phyloP scores from a whole-genome alignment of 257 asterid species.

The Ehretia macrophylla region DNA sequence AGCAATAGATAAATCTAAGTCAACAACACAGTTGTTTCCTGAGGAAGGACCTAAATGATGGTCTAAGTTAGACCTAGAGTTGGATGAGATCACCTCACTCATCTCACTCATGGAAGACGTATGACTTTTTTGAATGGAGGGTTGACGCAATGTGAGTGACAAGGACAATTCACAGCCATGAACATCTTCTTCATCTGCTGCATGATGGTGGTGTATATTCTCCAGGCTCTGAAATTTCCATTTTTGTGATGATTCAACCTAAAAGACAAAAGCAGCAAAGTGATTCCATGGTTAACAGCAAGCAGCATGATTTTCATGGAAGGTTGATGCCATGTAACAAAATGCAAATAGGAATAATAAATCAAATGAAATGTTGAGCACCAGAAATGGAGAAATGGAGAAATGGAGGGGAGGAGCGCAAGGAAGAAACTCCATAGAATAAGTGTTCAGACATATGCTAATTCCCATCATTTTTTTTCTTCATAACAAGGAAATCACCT shows the following conservation, averaged over 20 bases:
- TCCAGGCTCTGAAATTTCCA: slow-evolving; percentile 17
- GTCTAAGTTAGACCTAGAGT: slow-evolving; percentile 7
- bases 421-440: no score
- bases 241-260: not conserved
- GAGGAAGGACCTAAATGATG: slow-evolving; percentile 19
- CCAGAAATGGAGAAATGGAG: no score
- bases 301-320: slow-evolving; percentile 9
- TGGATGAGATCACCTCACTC: slow-evolving; percentile 44
- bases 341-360: no score
- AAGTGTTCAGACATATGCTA: no score
- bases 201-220: not conserved
- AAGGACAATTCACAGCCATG: slow-evolving; percentile 52
- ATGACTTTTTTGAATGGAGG: slow-evolving; percentile 35
- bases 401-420: no score
- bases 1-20: slow-evolving; percentile 66
- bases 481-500: no score
- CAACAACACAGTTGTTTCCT: slow-evolving; percentile 18
- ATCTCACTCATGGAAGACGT: slow-evolving; percentile 52
- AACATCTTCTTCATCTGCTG: slow-evolving; percentile 11
- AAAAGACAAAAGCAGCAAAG: no score
- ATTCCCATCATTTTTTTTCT: no score
- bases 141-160: slow-evolving; percentile 41
- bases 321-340: not conserved
- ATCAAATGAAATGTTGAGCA: not conserved
- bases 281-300: not conserved